Evolutionary conservation across 768 basidiomycete genomes (phyloP).

Genomic region (Xanthoconium stramineum): DNA sequence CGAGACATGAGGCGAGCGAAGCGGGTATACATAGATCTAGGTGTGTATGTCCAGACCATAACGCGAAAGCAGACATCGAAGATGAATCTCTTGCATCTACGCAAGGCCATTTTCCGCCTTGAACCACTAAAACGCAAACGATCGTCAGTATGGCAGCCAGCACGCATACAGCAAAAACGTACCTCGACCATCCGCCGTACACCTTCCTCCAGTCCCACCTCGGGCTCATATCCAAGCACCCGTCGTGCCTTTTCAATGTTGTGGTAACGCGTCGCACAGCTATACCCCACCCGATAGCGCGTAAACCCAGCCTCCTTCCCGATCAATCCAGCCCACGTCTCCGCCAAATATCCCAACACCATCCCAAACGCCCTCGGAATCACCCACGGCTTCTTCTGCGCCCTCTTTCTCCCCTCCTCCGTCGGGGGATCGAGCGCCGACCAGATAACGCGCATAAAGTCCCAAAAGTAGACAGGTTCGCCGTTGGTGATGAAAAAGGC

Average conservation of each 20-base stretch:
- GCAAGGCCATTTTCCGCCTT: slow-evolving; percentile 30
- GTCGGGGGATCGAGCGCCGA: slow-evolving; percentile 53
- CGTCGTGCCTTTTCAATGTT: slow-evolving; percentile 93
- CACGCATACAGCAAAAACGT: slow-evolving; percentile 21
- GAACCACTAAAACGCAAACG: slow-evolving; percentile 20
- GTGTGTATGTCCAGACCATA: background rate
- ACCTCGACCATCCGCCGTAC: slow-evolving; percentile 76
- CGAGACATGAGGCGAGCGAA: background rate
- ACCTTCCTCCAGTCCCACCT: slow-evolving; percentile 86
- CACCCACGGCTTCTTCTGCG: slow-evolving; percentile 37
- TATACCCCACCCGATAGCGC: slow-evolving; percentile 76
- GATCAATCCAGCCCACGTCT: slow-evolving; percentile 67
- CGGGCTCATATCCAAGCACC: slow-evolving; percentile 90
- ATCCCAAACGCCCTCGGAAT: slow-evolving; percentile 68
- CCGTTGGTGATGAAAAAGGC: slow-evolving; percentile 97
- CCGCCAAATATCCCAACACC: slow-evolving; percentile 64
- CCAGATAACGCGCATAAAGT: slow-evolving; percentile 84
- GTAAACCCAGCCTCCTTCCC: slow-evolving; percentile 88
- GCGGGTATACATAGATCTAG: slow-evolving; percentile 4
- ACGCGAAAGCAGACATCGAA: too few species aligned
- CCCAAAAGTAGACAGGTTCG: slow-evolving; percentile 96
- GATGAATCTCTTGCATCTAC: slow-evolving; percentile 5
- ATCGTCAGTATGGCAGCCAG: background rate
- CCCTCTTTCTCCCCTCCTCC: slow-evolving; percentile 41
- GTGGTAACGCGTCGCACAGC: slow-evolving; percentile 78